Conservation (phyloP, 352 stramenopile species). For the Globisporangium solare region DNA sequence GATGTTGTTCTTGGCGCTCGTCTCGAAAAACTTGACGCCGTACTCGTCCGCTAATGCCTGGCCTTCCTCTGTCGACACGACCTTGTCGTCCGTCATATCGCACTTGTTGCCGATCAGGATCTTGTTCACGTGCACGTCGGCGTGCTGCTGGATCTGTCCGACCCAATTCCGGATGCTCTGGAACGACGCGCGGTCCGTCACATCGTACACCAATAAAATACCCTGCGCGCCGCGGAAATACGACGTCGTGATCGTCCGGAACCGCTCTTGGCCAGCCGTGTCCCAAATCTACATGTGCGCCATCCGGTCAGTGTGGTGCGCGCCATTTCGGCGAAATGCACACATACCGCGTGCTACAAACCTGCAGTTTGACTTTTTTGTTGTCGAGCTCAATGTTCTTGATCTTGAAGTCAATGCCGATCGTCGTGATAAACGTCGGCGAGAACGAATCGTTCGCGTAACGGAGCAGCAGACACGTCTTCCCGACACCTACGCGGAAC, state of each 20-base stretch:
- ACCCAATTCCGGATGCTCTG: constrained; percentile 98
- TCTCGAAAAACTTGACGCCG: constrained; percentile 95
- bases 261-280: constrained; percentile 98
- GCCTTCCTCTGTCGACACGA: constrained; percentile 93
- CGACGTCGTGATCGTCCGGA: constrained; percentile 98
- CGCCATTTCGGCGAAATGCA: not conserved
- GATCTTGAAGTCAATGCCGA: constrained; percentile 91
- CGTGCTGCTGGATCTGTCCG: constrained; percentile 96
- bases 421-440: constrained; percentile 89
- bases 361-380: constrained; percentile 97
- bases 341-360: not conserved
- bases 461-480: constrained; percentile 84
- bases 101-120: constrained; percentile 99
- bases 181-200: constrained; percentile 96
- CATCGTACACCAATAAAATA: constrained; percentile 98
- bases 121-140: constrained; percentile 99
- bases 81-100: constrained; percentile 97
- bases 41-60: constrained; percentile 93
- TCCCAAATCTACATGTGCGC: constrained; percentile 92
- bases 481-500: constrained; percentile 66
- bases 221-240: constrained; percentile 99
- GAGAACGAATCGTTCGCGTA: constrained; percentile 91
- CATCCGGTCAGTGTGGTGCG: not conserved
- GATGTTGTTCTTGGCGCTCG: constrained; percentile 94
- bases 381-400: constrained; percentile 92